phyloP scores from a whole-genome alignment of 345 rosid genomes.

The Gossypium turneri region DNA sequence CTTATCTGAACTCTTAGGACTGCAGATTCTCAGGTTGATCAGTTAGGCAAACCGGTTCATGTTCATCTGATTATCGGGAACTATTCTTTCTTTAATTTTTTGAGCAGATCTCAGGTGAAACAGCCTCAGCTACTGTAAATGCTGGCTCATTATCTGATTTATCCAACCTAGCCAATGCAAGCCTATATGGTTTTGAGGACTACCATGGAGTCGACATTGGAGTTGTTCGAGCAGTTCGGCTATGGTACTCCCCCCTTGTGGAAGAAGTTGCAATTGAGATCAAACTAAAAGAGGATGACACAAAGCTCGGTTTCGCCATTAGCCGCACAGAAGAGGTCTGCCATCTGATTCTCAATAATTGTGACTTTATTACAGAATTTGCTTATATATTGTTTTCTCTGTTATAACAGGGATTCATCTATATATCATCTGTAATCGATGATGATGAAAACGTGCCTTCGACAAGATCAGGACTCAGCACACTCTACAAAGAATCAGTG shows the following conservation, averaged over 20 bases:
- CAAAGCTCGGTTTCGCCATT: conserved; percentile 91
- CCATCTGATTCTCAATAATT: not conserved
- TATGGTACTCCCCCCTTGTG: conserved; percentile 80
- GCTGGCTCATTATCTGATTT: conserved; percentile 80
- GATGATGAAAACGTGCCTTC: conserved; percentile 61
- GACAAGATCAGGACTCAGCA: conserved; percentile 64
- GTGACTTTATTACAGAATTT: not conserved
- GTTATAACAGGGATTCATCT: conserved; percentile 72
- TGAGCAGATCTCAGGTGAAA: conserved; percentile 89
- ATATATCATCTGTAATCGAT: conserved; percentile 75
- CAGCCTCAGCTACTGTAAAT: conserved; percentile 79
- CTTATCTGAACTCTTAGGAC: not conserved
- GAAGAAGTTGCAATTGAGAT: conserved; percentile 71
- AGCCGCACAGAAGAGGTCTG: conserved; percentile 96
- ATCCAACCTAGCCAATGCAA: conserved; percentile 66
- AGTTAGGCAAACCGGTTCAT: not conserved
- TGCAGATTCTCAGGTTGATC: not conserved
- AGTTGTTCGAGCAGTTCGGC: conserved; percentile 87
- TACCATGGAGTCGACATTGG: conserved; percentile 98
- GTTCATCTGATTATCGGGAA: not conserved
- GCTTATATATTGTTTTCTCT: not conserved
- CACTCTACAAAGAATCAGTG: conserved; percentile 58
- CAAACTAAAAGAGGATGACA: conserved; percentile 62
- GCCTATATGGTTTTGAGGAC: conserved; percentile 95
- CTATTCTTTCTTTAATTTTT: not conserved